Percentiles rank a stretch among this genome's conserved stretches.
These are phyloP conservation scores for Pyrenophora graminea DNA, from an alignment of 2,329 filamentous ascomycete genomes.

Conservation along the genomic window DNA sequence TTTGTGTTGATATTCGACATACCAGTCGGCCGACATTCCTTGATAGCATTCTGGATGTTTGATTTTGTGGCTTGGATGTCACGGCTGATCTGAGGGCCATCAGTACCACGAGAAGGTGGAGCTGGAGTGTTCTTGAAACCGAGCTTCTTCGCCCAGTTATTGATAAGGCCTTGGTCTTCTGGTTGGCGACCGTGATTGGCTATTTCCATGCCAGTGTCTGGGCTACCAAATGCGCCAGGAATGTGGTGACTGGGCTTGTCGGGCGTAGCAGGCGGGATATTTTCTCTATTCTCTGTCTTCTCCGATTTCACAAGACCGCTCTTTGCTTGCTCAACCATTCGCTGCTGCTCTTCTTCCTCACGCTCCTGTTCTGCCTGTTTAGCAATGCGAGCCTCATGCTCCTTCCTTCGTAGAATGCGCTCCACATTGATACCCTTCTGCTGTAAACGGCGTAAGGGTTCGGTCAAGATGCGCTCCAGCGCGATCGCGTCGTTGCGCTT, in stretches of 20 bases:
- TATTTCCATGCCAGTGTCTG: slow-evolving; percentile 38
- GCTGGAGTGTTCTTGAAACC: slow-evolving; percentile 38
- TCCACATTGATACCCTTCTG: slow-evolving; percentile 95
- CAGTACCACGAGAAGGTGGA: slow-evolving; percentile 22
- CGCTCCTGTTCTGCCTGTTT: slow-evolving; percentile 77
- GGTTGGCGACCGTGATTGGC: slow-evolving; percentile 28
- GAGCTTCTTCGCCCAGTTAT: slow-evolving; percentile 45
- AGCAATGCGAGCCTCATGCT: slow-evolving; percentile 82
- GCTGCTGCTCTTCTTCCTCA: slow-evolving; percentile 64
- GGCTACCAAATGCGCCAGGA: slow-evolving; percentile 45
- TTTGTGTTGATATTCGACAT: slow-evolving; percentile 40
- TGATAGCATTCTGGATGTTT: slow-evolving; percentile 45
- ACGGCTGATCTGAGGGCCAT: slow-evolving; percentile 41
- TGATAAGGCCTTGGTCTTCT: slow-evolving; percentile 36
- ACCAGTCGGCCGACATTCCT: slow-evolving; percentile 42
- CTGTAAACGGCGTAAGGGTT: slow-evolving; percentile 79
- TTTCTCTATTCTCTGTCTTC: slow-evolving; percentile 15
- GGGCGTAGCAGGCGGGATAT: slow-evolving; percentile 29
- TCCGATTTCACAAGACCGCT: slow-evolving; percentile 22
- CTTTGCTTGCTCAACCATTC: slow-evolving; percentile 39
- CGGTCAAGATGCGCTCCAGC: slow-evolving; percentile 86
- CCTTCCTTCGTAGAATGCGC: slow-evolving; percentile 85
- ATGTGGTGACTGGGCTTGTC: slow-evolving; percentile 36
- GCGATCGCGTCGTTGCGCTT: slow-evolving; percentile 88
- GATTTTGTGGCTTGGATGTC: slow-evolving; percentile 42